phyloP scores from a whole-genome alignment of 352 stramenopile genomes.

The Phytopythium sindhum region DNA sequence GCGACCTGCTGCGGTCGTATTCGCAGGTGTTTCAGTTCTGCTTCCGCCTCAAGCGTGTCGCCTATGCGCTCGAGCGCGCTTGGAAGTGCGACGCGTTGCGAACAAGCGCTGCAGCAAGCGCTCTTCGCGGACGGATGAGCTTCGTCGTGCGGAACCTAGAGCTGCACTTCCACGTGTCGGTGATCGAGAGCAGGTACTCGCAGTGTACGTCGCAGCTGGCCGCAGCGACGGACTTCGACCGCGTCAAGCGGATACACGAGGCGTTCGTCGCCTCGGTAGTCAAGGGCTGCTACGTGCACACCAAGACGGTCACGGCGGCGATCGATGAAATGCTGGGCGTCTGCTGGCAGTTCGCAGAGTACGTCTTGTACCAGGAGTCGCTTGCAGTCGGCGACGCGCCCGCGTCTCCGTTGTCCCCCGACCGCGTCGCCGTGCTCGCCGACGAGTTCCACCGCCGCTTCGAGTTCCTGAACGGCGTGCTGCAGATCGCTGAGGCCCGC shows the following conservation, averaged over 20 bases:
- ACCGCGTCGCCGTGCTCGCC: slow-evolving; percentile 36
- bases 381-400: neutral
- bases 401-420: slow-evolving; percentile 15
- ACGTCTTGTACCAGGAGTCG: slow-evolving; percentile 42
- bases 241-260: slow-evolving; percentile 67
- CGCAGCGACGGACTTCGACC: slow-evolving; percentile 55
- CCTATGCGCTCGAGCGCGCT: slow-evolving; percentile 55
- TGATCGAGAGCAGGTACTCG: slow-evolving; percentile 63
- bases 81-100: slow-evolving; percentile 55
- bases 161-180: slow-evolving; percentile 76
- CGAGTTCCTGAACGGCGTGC: slow-evolving; percentile 56
- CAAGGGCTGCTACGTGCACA: slow-evolving; percentile 70
- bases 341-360: slow-evolving; percentile 76
- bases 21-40: slow-evolving; percentile 76
- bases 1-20: slow-evolving; percentile 54
- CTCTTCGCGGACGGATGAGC: slow-evolving; percentile 63
- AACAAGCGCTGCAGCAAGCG: slow-evolving; percentile 20
- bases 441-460: slow-evolving; percentile 58
- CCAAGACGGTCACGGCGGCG: slow-evolving; percentile 48
- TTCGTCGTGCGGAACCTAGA: slow-evolving; percentile 73
- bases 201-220: slow-evolving; percentile 55
- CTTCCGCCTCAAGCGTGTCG: slow-evolving; percentile 72
- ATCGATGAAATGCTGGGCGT: slow-evolving; percentile 57
- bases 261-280: slow-evolving; percentile 63
- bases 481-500: slow-evolving; percentile 58